phyloP scores from a whole-genome alignment of 345 rosid genomes.

The Mallotus nudiflorus region DNA sequence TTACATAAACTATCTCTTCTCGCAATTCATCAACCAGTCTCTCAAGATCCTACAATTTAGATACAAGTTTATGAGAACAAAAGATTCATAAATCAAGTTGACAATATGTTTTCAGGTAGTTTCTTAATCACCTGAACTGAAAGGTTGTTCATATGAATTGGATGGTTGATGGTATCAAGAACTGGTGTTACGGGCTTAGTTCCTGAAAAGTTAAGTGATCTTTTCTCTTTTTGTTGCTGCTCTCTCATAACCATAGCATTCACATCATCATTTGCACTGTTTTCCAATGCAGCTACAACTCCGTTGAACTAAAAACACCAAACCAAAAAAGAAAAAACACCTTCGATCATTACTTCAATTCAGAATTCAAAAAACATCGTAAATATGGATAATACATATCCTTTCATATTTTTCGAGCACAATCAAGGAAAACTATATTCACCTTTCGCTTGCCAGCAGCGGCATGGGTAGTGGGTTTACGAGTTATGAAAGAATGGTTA shows the following conservation, averaged over 20 bases:
- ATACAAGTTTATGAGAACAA: neutral
- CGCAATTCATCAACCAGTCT: slow-evolving; percentile 40
- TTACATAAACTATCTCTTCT: slow-evolving; percentile 44
- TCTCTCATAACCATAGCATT: neutral
- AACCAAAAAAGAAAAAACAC: neutral
- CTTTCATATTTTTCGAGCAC: too few species aligned
- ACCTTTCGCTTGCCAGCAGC: slow-evolving; percentile 12
- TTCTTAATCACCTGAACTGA: slow-evolving; percentile 30
- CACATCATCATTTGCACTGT: slow-evolving; percentile 5
- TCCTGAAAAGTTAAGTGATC: slow-evolving; percentile 32
- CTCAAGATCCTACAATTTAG: slow-evolving; percentile 37
- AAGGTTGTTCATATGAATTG: slow-evolving; percentile 46
- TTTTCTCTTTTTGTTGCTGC: slow-evolving; percentile 8
- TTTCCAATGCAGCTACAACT: slow-evolving; percentile 17
- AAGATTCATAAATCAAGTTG: neutral
- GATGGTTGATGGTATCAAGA: slow-evolving; percentile 43
- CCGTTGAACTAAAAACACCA: slow-evolving; percentile 8
- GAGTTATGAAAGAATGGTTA: neutral
- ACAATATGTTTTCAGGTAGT: too few species aligned
- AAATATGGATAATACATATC: too few species aligned
- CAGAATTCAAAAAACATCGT: neutral
- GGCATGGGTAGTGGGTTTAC: slow-evolving; percentile 2
- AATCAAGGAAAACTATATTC: neutral
- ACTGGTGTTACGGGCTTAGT: slow-evolving; percentile 39
- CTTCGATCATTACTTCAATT: neutral